Conservation (phyloP, 192 early-diverging fungal species). For the Podochytrium sp. region DNA sequence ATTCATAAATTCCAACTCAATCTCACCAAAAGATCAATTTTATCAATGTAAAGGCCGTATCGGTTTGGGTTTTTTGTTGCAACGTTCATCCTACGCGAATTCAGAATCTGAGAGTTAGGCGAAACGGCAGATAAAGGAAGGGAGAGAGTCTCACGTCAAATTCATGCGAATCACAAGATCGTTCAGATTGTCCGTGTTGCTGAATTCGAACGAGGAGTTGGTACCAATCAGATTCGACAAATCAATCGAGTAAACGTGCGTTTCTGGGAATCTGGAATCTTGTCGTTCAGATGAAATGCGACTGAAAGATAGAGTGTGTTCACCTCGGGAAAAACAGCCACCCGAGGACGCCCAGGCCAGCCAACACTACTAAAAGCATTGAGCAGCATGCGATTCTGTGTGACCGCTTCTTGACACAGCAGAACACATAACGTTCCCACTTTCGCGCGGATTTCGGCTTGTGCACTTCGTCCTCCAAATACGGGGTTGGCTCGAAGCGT, state of each 20-base stretch:
- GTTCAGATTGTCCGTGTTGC: constrained; percentile 9
- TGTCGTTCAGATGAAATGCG: background rate
- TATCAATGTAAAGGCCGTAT: constrained; percentile 17
- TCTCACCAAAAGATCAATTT: background rate
- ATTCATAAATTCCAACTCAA: background rate
- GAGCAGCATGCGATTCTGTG: constrained; percentile 14
- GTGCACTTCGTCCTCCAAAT: background rate
- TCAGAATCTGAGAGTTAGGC: background rate
- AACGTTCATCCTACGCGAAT: constrained; percentile 16
- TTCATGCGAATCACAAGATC: constrained; percentile 8
- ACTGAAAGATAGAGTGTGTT: background rate
- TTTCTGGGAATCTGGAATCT: constrained; percentile 6
- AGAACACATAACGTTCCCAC: constrained; percentile 3
- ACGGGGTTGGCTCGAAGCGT: background rate
- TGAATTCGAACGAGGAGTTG: background rate
- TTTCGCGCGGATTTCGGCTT: background rate
- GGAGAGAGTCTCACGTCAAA: too few species aligned
- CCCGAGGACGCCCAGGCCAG: background rate
- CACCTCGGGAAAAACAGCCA: constrained; percentile 16
- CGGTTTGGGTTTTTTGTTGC: constrained; percentile 27
- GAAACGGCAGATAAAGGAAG: too few species aligned
- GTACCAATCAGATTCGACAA: background rate
- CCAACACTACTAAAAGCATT: background rate
- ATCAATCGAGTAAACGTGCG: background rate
- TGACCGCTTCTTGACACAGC: background rate